A percentile compares a stretch with the other conserved stretches of the same genome.
Evolutionary conservation across 441 rosid genomes (phyloP).

Genomic region (Jatropha podagrica): DNA sequence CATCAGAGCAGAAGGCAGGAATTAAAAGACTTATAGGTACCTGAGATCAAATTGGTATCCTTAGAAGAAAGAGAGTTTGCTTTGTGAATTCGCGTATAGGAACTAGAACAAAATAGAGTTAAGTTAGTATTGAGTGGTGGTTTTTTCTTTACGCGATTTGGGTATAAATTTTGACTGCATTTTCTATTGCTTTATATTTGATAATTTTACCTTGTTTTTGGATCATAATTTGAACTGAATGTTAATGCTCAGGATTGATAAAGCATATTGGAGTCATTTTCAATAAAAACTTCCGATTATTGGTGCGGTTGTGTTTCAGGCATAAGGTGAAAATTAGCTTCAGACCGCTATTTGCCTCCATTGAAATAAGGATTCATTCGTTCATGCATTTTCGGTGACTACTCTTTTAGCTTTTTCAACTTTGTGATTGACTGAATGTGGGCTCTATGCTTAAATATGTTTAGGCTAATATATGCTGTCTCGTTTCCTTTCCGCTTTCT

Average conservation of each 20-base stretch:
- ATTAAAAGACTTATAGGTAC: conserved; percentile 52
- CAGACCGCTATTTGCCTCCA: too few species aligned
- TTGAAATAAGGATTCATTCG: too few species aligned
- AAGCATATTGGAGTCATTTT: neutral
- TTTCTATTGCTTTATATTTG: neutral
- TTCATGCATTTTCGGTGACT: too few species aligned
- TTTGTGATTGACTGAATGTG: too few species aligned
- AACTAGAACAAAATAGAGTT: neutral
- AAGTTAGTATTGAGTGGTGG: neutral
- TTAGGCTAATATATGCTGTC: too few species aligned
- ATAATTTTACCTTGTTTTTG: neutral
- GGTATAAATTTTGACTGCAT: neutral
- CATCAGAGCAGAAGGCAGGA: conserved; percentile 76
- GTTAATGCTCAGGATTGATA: too few species aligned
- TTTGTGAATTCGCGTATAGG: conserved; percentile 6
- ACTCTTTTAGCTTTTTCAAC: too few species aligned
- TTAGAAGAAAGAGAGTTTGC: neutral
- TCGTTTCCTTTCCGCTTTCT: too few species aligned
- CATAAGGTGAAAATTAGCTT: too few species aligned
- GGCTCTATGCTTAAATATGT: too few species aligned
- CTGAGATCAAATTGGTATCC: neutral
- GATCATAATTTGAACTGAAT: neutral
- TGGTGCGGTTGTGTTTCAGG: too few species aligned
- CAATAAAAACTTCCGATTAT: too few species aligned
- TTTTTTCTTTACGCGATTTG: neutral